phyloP scores from a whole-genome alignment of 192 early-diverging fungal genomes.

The Backusella westeae region DNA sequence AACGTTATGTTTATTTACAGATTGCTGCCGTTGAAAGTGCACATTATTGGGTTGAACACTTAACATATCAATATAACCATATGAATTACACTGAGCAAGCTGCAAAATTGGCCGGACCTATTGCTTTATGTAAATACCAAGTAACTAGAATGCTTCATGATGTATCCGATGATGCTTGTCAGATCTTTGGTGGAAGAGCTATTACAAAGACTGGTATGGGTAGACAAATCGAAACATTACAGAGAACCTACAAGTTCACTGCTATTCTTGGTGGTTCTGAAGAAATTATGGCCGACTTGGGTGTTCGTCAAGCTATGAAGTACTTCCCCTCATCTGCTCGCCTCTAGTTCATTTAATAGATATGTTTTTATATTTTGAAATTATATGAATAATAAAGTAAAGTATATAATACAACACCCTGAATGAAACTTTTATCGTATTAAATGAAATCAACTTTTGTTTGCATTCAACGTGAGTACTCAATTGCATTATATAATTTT shows the following conservation, averaged over 20 bases:
- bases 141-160: constrained; percentile 55
- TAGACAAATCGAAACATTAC: constrained; percentile 57
- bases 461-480: too few species aligned
- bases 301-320: constrained; percentile 35
- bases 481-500: too few species aligned
- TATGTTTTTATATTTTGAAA: not conserved
- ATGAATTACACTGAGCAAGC: constrained; percentile 63
- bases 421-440: too few species aligned
- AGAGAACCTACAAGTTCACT: constrained; percentile 55
- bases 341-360: not conserved
- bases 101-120: constrained; percentile 58
- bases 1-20: not conserved
- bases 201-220: constrained; percentile 77
- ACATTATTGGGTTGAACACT: constrained; percentile 57
- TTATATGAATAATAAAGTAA: not conserved
- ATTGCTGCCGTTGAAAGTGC: constrained; percentile 46
- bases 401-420: too few species aligned
- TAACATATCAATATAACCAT: constrained; percentile 68
- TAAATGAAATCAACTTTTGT: too few species aligned
- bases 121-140: constrained; percentile 59
- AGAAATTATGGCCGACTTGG: constrained; percentile 55
- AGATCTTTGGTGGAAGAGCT: constrained; percentile 74
- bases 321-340: constrained; percentile 33
- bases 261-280: constrained; percentile 43
- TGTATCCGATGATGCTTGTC: constrained; percentile 62